Evolutionary conservation across 1,139 yeast genomes (phyloP), one percentile per base, ranked within the genome.

Genomic region (Entelexis sorbosivorans): DNA sequence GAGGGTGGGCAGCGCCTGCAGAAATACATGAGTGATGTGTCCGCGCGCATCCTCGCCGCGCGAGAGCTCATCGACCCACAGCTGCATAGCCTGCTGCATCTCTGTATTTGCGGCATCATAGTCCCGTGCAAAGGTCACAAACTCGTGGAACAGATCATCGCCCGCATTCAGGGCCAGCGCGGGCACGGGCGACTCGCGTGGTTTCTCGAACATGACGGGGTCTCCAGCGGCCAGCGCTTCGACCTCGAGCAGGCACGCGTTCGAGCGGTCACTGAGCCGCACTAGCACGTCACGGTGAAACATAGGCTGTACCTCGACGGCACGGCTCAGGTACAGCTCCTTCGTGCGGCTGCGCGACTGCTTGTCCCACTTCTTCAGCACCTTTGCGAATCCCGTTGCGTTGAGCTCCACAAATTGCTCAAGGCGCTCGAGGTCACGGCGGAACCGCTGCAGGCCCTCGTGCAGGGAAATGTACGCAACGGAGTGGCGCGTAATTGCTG

Each of bases 311-410:
- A 91, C 95, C 57, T 87, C 87, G 11, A 91, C 96, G 0, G 96
- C 96, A 0, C 96, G 81, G 48, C 87, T 81, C 44, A 91, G 74
- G 64, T 89, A 91, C 50, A 91, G 73, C 65, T 91, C 98, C 64
- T 88, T 88, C 10, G 96, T 89, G 60, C 87, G 95, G 1, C 95
- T 85, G 61, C 89, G 88, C 19, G 96, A 87, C 56, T 97, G 74
- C 67, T 91, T 91, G 67, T 91, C 98, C 98, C 98, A 91, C 69
- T 91, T 91, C 65, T 91, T 91, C 60, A 91, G 77, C 33, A 87
- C 97, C 67, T 91, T 91, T 31, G 93, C 81, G 67, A 91, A 91
- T 17, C 97, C 98, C 0, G 95, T 87, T 62, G 91, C 96, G 64
- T 91, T 91, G 55, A 91, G 73, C 65, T 89, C 96, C 42, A 91